Percentiles rank a stretch among this genome's conserved stretches.
Evolutionary conservation across 2,329 filamentous ascomycete genomes (phyloP).

Genomic region (Penicillium decumbens): DNA sequence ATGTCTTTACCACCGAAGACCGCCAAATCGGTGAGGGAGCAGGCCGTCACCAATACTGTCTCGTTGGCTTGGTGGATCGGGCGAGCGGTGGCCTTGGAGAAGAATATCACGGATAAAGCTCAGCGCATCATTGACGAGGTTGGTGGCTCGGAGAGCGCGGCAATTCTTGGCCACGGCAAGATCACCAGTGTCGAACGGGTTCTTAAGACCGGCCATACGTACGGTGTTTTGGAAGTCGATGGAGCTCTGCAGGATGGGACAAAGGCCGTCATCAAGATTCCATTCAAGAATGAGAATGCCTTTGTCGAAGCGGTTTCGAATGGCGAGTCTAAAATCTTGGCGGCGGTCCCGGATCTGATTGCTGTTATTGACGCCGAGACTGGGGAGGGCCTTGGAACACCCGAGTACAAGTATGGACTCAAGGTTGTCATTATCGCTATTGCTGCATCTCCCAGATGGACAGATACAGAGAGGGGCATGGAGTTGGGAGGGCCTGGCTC

Average conservation of each 20-base stretch:
- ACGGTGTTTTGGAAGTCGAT: not conserved
- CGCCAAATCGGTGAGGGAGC: not conserved
- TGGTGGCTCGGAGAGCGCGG: not conserved
- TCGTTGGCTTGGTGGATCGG: not conserved
- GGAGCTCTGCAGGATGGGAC: not conserved
- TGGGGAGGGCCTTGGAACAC: not conserved
- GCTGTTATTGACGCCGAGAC: not conserved
- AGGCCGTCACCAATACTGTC: not conserved
- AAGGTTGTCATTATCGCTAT: not conserved
- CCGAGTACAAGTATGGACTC: not conserved
- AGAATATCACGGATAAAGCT: not conserved
- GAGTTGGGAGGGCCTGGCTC: slow-evolving; percentile 38
- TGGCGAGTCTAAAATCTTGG: not conserved
- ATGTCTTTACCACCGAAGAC: not conserved
- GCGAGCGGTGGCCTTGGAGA: not conserved
- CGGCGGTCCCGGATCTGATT: not conserved
- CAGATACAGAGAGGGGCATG: slow-evolving; percentile 34
- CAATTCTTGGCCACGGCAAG: not conserved
- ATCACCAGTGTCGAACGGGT: not conserved
- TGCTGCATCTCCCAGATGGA: not conserved
- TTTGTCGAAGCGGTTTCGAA: not conserved
- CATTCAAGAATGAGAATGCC: not conserved
- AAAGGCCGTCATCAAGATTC: not conserved
- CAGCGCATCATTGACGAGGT: not conserved
- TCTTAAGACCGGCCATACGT: not conserved